Evolutionary conservation across 768 basidiomycete genomes (phyloP), one percentile per base, ranked within the genome.

Genomic region (Leccinum barrowsii): DNA sequence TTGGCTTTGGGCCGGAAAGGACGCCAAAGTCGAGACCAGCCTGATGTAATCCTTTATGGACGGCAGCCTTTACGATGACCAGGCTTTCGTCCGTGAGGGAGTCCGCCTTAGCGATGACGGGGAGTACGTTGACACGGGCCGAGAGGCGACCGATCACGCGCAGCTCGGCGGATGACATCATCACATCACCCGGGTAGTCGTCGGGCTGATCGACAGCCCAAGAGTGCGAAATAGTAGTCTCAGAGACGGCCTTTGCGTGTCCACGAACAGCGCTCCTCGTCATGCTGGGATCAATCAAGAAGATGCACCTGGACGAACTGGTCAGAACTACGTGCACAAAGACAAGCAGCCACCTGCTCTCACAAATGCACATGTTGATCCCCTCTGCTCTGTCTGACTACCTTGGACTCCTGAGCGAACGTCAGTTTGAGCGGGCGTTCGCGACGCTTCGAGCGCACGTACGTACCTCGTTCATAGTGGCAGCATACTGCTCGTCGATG

Each of bases 341-440:
- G 19, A 37, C 5, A 13, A 56, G 47, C 24, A 21, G 55, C 15
- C 47, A 17, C 7, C 19, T 28, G 32, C 22, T 73, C 90, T 73
- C 71, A 92, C 90, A 93, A 74, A 74, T 94, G 92, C 65, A 94
- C 86, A 65, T 94, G 92, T 65, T 91, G 89, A 74, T 94, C 92
- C 51, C 90, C 91, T 75, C 88, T 92, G 75, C 83, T 90, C 70
- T 91, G 84, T 63, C 92, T 84, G 53, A 93, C 77, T 44, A 94
- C 91, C 78, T 94, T 94, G 56, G 89, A 89, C 78, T 94, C 91
- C 91, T 92, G 55, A 49, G 51, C 50, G 52, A 53, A 7, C 54
- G 22, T 62, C 42, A 57, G 44, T n/a, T 11, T 13, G 50, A 37
- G 12, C 34, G 42, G 42, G 5, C 35, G 42, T 34, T 19, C 37